A percentile compares a stretch with the other conserved stretches of the same genome.
phyloP scores from a whole-genome alignment of 1,139 yeast species.

The Yamadazyma blattariae region DNA sequence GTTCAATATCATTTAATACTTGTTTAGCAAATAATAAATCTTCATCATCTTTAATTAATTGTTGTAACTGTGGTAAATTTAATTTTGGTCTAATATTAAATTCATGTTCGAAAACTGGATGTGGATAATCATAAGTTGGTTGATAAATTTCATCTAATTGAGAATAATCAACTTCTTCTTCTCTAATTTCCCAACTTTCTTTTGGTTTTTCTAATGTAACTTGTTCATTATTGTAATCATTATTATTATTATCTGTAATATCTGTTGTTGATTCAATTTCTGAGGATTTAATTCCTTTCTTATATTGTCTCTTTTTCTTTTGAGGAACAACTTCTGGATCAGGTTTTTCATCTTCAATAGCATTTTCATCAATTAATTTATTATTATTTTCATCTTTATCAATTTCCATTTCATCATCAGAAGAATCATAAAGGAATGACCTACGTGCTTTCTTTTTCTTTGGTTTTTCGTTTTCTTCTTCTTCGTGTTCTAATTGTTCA shows the following conservation, averaged over 20 bases:
- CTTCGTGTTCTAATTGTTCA: no score
- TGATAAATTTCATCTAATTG: constrained; percentile 36
- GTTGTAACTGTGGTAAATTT: constrained; percentile 53
- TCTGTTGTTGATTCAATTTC: constrained; percentile 10
- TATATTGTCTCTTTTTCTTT: not conserved
- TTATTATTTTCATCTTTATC: constrained; percentile 9
- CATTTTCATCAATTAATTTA: constrained; percentile 7
- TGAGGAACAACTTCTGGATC: constrained; percentile 2
- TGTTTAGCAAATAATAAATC: constrained; percentile 57
- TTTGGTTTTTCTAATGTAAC: constrained; percentile 8
- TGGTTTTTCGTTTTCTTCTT: constrained; percentile 12
- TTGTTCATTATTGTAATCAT: constrained; percentile 5
- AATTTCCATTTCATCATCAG: constrained; percentile 30
- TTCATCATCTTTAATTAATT: constrained; percentile 66
- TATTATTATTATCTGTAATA: constrained; percentile 8
- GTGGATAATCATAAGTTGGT: constrained; percentile 45
- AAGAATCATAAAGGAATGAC: constrained; percentile 29
- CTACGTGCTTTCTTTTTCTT: constrained; percentile 18
- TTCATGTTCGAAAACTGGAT: constrained; percentile 50
- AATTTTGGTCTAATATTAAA: constrained; percentile 21
- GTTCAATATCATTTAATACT: constrained; percentile 27
- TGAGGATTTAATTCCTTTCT: constrained; percentile 2
- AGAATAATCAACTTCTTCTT: constrained; percentile 14
- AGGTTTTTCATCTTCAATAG: constrained; percentile 4
- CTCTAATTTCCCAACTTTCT: constrained; percentile 10